phyloP scores from a whole-genome alignment of 768 basidiomycete species.

The Tulasnella sp. region DNA sequence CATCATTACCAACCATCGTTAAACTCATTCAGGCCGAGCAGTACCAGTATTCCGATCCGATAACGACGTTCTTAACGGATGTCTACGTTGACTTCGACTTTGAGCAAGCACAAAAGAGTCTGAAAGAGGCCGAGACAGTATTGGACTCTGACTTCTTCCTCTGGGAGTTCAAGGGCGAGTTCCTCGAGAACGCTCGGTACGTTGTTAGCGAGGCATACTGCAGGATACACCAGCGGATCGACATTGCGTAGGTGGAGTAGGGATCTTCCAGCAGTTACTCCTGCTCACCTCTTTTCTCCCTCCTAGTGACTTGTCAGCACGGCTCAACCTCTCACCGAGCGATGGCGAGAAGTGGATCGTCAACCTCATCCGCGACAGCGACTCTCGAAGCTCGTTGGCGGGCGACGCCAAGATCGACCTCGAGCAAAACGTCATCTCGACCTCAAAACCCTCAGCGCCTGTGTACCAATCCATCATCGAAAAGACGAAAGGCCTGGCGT shows the following conservation, averaged over 20 bases:
- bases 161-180: slow-evolving; percentile 81
- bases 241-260: slow-evolving; percentile 55
- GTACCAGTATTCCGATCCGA: slow-evolving; percentile 91
- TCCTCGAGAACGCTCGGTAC: slow-evolving; percentile 93
- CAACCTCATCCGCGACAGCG: slow-evolving; percentile 92
- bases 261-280: background rate
- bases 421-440: slow-evolving; percentile 86
- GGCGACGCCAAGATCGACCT: slow-evolving; percentile 30
- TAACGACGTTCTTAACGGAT: slow-evolving; percentile 88
- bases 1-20: slow-evolving; percentile 85
- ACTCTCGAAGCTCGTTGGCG: background rate
- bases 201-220: slow-evolving; percentile 97
- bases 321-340: slow-evolving; percentile 84
- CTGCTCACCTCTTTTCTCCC: background rate
- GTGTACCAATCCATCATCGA: slow-evolving; percentile 93
- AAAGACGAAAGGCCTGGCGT: slow-evolving; percentile 84
- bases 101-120: slow-evolving; percentile 80
- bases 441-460: slow-evolving; percentile 80
- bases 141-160: slow-evolving; percentile 93
- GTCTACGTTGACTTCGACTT: slow-evolving; percentile 96
- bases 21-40: slow-evolving; percentile 92
- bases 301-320: slow-evolving; percentile 77
- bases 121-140: slow-evolving; percentile 69
- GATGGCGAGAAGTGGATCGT: slow-evolving; percentile 99
- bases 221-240: slow-evolving; percentile 88